A percentile compares a stretch with the other conserved stretches of the same genome.
These are phyloP conservation scores for Vitis cinerea DNA, from an alignment of 164 flowering plant genomes.

Conservation along the genomic window DNA sequence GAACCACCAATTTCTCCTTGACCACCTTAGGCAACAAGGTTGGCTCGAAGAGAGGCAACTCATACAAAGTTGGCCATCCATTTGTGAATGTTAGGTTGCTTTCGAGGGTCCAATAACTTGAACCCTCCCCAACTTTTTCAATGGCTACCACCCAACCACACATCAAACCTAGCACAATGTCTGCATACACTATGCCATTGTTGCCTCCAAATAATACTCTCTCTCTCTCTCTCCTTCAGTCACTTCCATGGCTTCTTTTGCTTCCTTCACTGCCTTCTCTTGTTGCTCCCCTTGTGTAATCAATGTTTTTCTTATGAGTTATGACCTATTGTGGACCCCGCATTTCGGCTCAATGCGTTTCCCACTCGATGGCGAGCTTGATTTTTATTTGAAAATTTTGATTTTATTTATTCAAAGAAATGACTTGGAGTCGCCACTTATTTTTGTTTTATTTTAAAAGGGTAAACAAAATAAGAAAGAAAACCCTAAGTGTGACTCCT, in stretches of 20 bases:
- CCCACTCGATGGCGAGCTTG: no score
- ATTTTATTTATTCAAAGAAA: no score
- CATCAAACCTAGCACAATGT: constrained; percentile 5
- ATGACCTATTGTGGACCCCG: no score
- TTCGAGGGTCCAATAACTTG: neutral
- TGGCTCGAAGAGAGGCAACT: neutral
- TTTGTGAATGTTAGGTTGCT: neutral
- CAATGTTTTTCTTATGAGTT: neutral
- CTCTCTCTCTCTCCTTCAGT: constrained; percentile 7
- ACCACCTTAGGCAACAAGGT: neutral
- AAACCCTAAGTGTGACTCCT: no score
- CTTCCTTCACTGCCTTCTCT: constrained; percentile 4
- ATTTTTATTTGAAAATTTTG: no score
- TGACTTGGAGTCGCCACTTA: no score
- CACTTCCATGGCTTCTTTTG: neutral
- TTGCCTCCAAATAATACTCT: constrained; percentile 10
- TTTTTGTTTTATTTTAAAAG: no score
- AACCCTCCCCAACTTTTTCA: neutral
- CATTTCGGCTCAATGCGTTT: no score
- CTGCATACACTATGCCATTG: neutral
- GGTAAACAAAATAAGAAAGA: no score
- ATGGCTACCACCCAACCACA: constrained; percentile 1
- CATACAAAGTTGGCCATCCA: neutral
- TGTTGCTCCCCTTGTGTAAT: neutral
- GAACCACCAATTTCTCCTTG: neutral